phyloP scores from a whole-genome alignment of 1,139 yeast genomes.

The Trichomonascaceae sp. region DNA sequence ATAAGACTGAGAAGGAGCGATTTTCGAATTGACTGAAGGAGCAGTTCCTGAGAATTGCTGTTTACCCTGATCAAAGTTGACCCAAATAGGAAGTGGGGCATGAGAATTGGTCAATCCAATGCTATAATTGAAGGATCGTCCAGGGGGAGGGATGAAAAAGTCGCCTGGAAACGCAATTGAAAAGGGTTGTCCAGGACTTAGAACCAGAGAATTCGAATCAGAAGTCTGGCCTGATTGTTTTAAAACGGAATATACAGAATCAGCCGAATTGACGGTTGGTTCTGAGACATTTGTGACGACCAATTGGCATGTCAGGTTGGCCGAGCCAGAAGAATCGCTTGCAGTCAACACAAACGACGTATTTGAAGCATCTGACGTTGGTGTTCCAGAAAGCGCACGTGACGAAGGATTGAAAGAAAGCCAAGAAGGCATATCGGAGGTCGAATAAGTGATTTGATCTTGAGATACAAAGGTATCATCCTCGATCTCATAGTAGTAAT shows the following conservation, averaged over 20 bases:
- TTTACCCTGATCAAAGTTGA: conserved; percentile 46
- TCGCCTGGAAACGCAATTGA: conserved; percentile 53
- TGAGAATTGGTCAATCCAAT: conserved; percentile 79
- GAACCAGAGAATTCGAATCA: conserved; percentile 67
- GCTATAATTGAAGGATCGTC: conserved; percentile 48
- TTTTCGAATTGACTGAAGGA: conserved; percentile 74
- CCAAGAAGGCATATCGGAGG: conserved; percentile 67
- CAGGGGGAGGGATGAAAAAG: conserved; percentile 39
- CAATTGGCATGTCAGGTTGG: conserved; percentile 44
- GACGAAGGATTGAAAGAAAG: conserved; percentile 57
- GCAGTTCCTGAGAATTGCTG: conserved; percentile 82
- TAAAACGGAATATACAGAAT: conserved; percentile 18
- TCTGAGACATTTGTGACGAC: conserved; percentile 43
- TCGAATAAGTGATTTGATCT: conserved; percentile 47
- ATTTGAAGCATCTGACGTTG: conserved; percentile 43
- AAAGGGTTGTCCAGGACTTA: conserved; percentile 63
- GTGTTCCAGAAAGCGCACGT: conserved; percentile 66
- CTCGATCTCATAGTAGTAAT: conserved; percentile 64
- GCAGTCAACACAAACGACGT: conserved; percentile 52
- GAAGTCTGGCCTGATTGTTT: conserved; percentile 35
- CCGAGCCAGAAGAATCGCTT: conserved; percentile 47
- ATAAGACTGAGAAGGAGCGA: conserved; percentile 79
- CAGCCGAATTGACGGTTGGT: conserved; percentile 21
- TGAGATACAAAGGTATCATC: conserved; percentile 56
- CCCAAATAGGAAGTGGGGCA: conserved; percentile 90